Conservation (phyloP, 2,329 filamentous ascomycete genomes). For the Amauroascus verrucosus region DNA sequence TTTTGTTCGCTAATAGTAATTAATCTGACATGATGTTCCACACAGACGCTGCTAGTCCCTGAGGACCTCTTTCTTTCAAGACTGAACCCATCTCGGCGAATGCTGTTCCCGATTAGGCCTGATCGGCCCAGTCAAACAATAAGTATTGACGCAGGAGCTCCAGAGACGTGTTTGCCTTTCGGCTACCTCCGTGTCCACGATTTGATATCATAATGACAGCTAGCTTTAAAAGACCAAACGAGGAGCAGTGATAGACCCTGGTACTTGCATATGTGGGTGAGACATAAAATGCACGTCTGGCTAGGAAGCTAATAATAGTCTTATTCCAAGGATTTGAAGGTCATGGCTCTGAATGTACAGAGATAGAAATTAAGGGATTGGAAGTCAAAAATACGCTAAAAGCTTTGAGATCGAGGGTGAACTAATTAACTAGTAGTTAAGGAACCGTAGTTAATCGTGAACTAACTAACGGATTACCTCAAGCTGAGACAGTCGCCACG, state of each 20-base stretch:
- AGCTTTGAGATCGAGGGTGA: neutral
- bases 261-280: slow-evolving; percentile 3
- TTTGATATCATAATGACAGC: neutral
- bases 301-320: slow-evolving; percentile 1
- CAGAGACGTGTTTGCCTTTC: neutral
- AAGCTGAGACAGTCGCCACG: neutral
- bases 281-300: neutral
- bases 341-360: neutral
- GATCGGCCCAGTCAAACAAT: neutral
- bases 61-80: neutral
- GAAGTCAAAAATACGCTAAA: neutral
- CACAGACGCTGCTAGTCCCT: neutral
- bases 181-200: neutral
- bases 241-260: neutral
- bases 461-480: too few species aligned
- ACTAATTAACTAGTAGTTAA: too few species aligned
- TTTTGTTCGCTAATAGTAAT: neutral
- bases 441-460: too few species aligned
- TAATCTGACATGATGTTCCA: neutral
- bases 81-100: neutral
- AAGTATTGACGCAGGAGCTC: neutral
- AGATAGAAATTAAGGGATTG: slow-evolving; percentile 1
- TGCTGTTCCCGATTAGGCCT: neutral
- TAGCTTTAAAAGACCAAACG: neutral
- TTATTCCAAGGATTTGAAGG: neutral